A percentile compares a stretch with the other conserved stretches of the same genome.
phyloP scores from a whole-genome alignment of 768 basidiomycete species.

The Amanita jacksonii region DNA sequence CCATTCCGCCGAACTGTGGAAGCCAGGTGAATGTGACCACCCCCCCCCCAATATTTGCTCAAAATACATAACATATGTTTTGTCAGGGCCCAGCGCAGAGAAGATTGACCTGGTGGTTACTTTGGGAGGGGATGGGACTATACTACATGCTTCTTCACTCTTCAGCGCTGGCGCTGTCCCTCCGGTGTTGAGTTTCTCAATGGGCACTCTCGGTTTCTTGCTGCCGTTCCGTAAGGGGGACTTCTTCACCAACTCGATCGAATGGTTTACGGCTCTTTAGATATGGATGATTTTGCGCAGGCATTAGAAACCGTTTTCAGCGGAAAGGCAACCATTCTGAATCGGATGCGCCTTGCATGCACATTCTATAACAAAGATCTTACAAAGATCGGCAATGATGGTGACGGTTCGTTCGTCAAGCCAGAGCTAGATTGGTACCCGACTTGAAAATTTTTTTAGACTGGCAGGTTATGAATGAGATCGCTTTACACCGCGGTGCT shows the following conservation, averaged over 20 bases:
- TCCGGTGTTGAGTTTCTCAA: conserved; percentile 83
- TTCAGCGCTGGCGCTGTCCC: conserved; percentile 90
- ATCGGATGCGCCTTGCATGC: conserved; percentile 87
- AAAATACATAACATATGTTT: conserved; percentile 2
- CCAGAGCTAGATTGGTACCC: background rate
- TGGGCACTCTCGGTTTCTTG: conserved; percentile 91
- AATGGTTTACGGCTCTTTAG: conserved; percentile 28
- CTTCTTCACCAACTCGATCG: background rate
- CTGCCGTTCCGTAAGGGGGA: conserved; percentile 80
- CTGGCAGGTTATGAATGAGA: conserved; percentile 98
- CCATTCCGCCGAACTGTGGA: conserved; percentile 56
- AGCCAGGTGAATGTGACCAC: conserved; percentile 35
- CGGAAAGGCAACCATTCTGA: conserved; percentile 72
- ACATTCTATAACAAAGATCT: conserved; percentile 59
- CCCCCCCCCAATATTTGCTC: background rate
- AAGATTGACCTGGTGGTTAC: conserved; percentile 84
- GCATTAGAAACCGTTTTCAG: conserved; percentile 73
- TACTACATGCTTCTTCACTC: conserved; percentile 85
- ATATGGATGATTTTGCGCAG: conserved; percentile 79
- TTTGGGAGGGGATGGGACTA: conserved; percentile 91
- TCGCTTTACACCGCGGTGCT: conserved; percentile 85
- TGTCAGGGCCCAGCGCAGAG: conserved; percentile 38
- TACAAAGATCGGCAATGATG: conserved; percentile 43
- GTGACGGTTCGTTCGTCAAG: conserved; percentile 38
- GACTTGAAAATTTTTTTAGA: conserved; percentile 39